Conservation (phyloP, 2,329 filamentous ascomycete species). For the Cryphonectria radicalis region DNA sequence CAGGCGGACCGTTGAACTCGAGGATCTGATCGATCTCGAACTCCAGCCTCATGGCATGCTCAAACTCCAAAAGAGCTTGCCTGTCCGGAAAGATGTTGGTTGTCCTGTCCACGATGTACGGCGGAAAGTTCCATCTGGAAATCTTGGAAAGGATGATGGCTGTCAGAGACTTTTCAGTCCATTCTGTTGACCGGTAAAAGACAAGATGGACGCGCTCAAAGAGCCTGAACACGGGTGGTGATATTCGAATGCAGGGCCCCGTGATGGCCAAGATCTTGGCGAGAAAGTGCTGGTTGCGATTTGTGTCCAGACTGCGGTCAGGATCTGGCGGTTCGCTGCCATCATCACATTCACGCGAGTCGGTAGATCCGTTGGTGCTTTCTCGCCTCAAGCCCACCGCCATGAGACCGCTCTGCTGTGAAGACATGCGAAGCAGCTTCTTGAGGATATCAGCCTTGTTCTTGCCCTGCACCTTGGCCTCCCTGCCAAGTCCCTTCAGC, state of each 20-base stretch:
- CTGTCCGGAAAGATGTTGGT: slow-evolving; percentile 86
- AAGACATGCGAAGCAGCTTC: slow-evolving; percentile 74
- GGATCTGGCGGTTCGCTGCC: slow-evolving; percentile 39
- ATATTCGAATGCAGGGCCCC: slow-evolving; percentile 84
- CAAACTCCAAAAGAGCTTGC: slow-evolving; percentile 79
- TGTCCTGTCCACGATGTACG: slow-evolving; percentile 88
- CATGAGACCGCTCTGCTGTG: slow-evolving; percentile 75
- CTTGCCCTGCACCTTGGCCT: slow-evolving; percentile 83
- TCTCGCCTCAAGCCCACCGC: slow-evolving; percentile 69
- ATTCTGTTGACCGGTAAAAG: slow-evolving; percentile 94
- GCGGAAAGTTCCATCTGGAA: slow-evolving; percentile 82
- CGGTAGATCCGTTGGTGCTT: slow-evolving; percentile 60
- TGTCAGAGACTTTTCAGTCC: slow-evolving; percentile 95
- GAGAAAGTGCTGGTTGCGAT: slow-evolving; percentile 75
- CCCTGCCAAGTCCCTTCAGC: slow-evolving; percentile 80
- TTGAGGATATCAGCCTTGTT: slow-evolving; percentile 81
- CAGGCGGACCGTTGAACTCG: slow-evolving; percentile 75
- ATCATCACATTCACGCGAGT: slow-evolving; percentile 48
- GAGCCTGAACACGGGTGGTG: slow-evolving; percentile 71
- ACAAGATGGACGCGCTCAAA: slow-evolving; percentile 95
- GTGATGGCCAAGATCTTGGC: slow-evolving; percentile 76
- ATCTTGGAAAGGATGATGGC: slow-evolving; percentile 94
- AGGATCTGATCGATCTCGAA: slow-evolving; percentile 80
- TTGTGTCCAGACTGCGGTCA: slow-evolving; percentile 48
- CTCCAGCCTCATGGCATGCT: slow-evolving; percentile 81